Evolutionary conservation across 23 red algal genomes (phyloP).

Genomic region (Chondrus crispus): DNA sequence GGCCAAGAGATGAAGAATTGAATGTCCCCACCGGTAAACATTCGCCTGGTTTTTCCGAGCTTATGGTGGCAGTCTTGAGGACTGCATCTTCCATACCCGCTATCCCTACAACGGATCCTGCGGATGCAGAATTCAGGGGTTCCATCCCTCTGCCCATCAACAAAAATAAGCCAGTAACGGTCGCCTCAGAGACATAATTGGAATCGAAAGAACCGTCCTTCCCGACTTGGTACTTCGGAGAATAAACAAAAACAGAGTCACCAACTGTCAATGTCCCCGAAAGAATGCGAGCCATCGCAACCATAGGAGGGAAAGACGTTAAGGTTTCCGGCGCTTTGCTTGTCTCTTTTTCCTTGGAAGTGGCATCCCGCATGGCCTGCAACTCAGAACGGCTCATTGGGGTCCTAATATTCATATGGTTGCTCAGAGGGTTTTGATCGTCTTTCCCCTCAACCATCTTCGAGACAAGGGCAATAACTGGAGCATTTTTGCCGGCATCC

Average conservation of each 20-base stretch:
- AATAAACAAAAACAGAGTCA: constrained; percentile 82
- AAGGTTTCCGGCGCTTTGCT: not conserved
- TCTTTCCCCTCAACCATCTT: constrained; percentile 72
- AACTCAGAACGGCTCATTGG: constrained; percentile 38
- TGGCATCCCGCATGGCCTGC: not conserved
- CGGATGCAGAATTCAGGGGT: constrained; percentile 45
- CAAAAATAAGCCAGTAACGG: constrained; percentile 69
- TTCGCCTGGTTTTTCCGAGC: constrained; percentile 72
- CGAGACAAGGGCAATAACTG: constrained; percentile 62
- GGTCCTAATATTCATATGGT: constrained; percentile 54
- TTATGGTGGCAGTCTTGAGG: constrained; percentile 89
- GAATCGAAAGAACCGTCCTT: constrained; percentile 32
- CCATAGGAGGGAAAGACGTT: not conserved
- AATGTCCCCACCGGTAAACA: constrained; percentile 47
- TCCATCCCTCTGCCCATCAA: constrained; percentile 91
- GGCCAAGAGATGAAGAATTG: not conserved
- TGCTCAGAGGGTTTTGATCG: not conserved
- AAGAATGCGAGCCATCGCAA: constrained; percentile 84
- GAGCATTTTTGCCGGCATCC: not conserved
- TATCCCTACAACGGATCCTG: constrained; percentile 81
- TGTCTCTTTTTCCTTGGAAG: not conserved
- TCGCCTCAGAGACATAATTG: constrained; percentile 9
- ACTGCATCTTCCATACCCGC: constrained; percentile 80
- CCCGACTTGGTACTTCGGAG: constrained; percentile 67
- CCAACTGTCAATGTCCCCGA: constrained; percentile 63